Conservation (phyloP, 2,329 filamentous ascomycete species). For the Colletotrichum shisoi region DNA sequence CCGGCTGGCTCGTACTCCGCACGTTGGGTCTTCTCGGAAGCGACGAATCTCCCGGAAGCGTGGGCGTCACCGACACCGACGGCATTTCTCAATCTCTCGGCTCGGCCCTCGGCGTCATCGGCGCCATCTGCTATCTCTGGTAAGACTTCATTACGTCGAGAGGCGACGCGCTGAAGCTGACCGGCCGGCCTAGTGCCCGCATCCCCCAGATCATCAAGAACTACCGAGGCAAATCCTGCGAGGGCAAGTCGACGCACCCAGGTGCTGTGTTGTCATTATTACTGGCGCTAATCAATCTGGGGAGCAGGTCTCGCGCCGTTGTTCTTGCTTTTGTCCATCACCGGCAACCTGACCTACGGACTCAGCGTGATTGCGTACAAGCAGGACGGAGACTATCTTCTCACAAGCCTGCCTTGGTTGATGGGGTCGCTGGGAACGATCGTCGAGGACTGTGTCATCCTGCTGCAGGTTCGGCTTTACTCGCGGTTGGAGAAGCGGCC, state of each 20-base stretch:
- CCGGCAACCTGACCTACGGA: conserved; percentile 26
- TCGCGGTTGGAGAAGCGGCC: not conserved
- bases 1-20: conserved; percentile 16
- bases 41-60: not conserved
- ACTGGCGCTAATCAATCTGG: not conserved
- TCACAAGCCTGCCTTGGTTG: conserved; percentile 29
- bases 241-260: not conserved
- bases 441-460: conserved; percentile 20
- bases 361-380: conserved; percentile 31
- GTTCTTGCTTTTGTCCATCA: conserved; percentile 21
- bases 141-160: not conserved
- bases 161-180: not conserved
- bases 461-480: conserved; percentile 23
- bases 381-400: conserved; percentile 20
- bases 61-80: not conserved
- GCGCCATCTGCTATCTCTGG: conserved; percentile 30
- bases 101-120: conserved; percentile 18
- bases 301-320: conserved; percentile 13
- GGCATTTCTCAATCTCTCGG: conserved; percentile 14
- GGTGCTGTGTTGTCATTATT: too few species aligned
- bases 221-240: conserved; percentile 22
- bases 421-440: conserved; percentile 29
- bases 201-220: conserved; percentile 34
- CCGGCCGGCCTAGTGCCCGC: not conserved
- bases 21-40: not conserved